phyloP scores from a whole-genome alignment of 345 rosid genomes.

The Rhodamnia rubescens region DNA sequence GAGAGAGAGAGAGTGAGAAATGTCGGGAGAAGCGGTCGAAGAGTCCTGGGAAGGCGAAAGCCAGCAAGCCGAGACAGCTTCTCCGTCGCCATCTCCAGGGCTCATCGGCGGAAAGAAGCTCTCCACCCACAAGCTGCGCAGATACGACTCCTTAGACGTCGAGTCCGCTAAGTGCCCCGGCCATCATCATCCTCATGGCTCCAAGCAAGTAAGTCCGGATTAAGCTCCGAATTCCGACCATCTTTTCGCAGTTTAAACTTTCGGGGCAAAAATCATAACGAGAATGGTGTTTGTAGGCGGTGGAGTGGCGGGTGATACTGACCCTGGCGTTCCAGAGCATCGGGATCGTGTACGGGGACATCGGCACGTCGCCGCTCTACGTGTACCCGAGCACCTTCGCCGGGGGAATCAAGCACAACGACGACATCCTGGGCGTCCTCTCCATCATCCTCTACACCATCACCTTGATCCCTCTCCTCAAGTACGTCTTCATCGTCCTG shows the following conservation, averaged over 20 bases:
- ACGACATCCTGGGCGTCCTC: conserved; percentile 45
- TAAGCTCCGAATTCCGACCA: background rate
- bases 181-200: conserved; percentile 4
- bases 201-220: conserved; percentile 7
- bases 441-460: conserved; percentile 45
- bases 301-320: conserved; percentile 23
- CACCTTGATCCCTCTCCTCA: conserved; percentile 40
- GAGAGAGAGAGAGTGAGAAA: background rate
- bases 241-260: background rate
- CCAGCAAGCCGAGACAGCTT: background rate
- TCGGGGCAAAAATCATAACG: background rate
- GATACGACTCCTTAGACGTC: conserved; percentile 31
- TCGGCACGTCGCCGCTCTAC: conserved; percentile 55
- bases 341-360: conserved; percentile 49
- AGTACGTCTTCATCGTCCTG: conserved; percentile 42
- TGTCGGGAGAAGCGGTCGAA: background rate
- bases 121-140: conserved; percentile 12
- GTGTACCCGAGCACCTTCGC: conserved; percentile 26
- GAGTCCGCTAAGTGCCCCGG: conserved; percentile 17
- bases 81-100: background rate
- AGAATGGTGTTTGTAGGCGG: background rate
- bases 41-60: background rate
- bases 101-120: conserved; percentile 4
- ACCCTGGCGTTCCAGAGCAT: conserved; percentile 52
- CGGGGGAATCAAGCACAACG: conserved; percentile 21